Evolutionary conservation across 169 alveolate species (phyloP), one percentile per base, ranked within the genome.

Genomic region (Cryptosporidium ubiquitum): DNA sequence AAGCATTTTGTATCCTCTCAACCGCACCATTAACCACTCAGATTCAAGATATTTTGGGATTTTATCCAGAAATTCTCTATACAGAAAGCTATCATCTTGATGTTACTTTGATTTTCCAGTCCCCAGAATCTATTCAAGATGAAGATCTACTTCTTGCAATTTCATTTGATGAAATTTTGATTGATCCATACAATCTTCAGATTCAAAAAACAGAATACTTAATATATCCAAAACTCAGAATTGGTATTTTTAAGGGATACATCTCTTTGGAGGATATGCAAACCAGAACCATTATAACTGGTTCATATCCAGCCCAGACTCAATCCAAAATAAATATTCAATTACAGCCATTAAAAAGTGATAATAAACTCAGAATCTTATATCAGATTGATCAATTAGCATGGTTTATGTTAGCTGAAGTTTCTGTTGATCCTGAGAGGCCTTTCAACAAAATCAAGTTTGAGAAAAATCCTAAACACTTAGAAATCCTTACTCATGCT

Each of bases 221-320:
- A 29, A 29, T 23, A 3, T 23, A 29, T 40, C 86, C 86, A 18
- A 61, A 37, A n/a, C 49, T 79, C 52, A 58, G 75, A 40, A 57
- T 79, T n/a, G 75, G 40, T 12, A 23, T 79, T 4, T 79, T 60
- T 47, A 79, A 58, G 57, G 42, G 31, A 6, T 40, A 79, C 23
- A 64, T 79, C 16, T 58, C 86, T n/a, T 14, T 79, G 20, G 86
- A 79, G 42, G 66, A 79, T 3, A 79, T 58, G 79, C 12, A n/a
- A 31, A 29, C 26, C 18, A 79, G 86, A 64, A 61, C 42, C 14
- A 23, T 79, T 6, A 2, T 42, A 3, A 39, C 86, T 29, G 86
- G 79, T 14, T 20, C 68, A 23, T 58, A 26, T 42, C 33, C 39
- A 39, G 61, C 52, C 6, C 7, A 1, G 14, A 0, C 39, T 20